These are phyloP conservation scores for Candolleomyces eurysporus DNA, from an alignment of 768 basidiomycete species.

Conservation along the genomic window DNA sequence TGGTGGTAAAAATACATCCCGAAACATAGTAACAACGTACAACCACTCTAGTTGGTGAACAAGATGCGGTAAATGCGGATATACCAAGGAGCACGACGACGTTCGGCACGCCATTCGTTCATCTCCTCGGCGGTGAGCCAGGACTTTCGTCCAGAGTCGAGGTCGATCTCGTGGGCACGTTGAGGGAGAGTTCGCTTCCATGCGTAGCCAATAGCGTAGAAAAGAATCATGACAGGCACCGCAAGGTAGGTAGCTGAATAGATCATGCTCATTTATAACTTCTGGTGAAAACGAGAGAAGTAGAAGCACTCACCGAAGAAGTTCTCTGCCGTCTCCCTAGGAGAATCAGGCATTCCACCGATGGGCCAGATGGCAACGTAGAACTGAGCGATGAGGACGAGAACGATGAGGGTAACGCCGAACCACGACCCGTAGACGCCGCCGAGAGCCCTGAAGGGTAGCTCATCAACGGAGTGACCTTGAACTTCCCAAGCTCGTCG, in stretches of 20 bases:
- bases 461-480: conserved; percentile 44
- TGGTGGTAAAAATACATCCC: no score
- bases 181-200: conserved; percentile 42
- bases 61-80: conserved; percentile 37
- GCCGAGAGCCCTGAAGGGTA: conserved; percentile 44
- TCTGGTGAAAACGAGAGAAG: background rate
- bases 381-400: conserved; percentile 45
- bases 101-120: conserved; percentile 40
- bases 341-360: conserved; percentile 27
- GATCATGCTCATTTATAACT: background rate
- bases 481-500: conserved; percentile 41
- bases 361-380: conserved; percentile 43
- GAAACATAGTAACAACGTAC: no score
- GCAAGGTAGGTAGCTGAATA: conserved; percentile 36
- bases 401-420: conserved; percentile 36
- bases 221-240: conserved; percentile 37
- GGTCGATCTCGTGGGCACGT: conserved; percentile 37
- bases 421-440: conserved; percentile 46
- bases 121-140: conserved; percentile 46
- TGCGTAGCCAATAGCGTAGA: conserved; percentile 35
- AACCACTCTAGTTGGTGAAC: conserved; percentile 31
- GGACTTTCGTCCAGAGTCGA: conserved; percentile 45
- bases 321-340: conserved; percentile 24
- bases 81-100: conserved; percentile 31
- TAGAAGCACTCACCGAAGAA: conserved; percentile 36